Base-by-base conservation (phyloP, 148 eudicot genomes). In the Salicornia ramosissima region DNA sequence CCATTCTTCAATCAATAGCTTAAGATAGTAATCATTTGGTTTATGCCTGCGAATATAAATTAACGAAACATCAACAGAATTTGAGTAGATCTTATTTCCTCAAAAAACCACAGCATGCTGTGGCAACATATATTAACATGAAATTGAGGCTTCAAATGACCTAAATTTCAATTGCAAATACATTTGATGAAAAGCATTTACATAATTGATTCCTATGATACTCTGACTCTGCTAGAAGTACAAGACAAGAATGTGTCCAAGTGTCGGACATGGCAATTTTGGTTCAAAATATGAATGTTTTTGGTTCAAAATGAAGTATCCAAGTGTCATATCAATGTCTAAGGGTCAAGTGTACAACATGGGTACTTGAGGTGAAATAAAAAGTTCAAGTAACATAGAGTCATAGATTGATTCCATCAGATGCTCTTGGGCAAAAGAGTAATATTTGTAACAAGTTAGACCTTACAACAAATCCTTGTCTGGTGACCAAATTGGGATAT, bases 1-100 rank as follows among this genome's bases (percentile, higher is more conserved):
- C 98, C 98, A 93, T 81, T 93, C 96, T 80, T 88, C 98, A 72
- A 93, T 79, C 64, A 93, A 92, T 80, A 83, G 90, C 80, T 93
- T 90, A 61, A 93, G 96, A 85, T 82, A 88, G 77, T 90, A 84
- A 78, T 93, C 98, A 74, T 90, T 90, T 72, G 98, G 54, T 73
- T 83, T 93, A 61, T 83, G 90, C 81, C 98, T 93, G 85, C 66
- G 62, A 33, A 57, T 70, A 43, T 46, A n/a, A 21, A 21, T 46
- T 33, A 49, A 24, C 19, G 12, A 30, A 64, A 59, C 46, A 51
- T 57, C 60, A 43, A 51, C 46, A 42, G 26, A 2, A 63, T 26
- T 29, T 14, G 29, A 64, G 69, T 13, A 74, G 16, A 47, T 13
- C 42, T 65, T 22, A 29, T 24, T 33, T 68, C 33, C 34, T 33